Evolutionary conservation across 1,284 basidiomycete genomes (phyloP), one percentile per base, ranked within the genome.

Genomic region (Boletus semigastroideus): DNA sequence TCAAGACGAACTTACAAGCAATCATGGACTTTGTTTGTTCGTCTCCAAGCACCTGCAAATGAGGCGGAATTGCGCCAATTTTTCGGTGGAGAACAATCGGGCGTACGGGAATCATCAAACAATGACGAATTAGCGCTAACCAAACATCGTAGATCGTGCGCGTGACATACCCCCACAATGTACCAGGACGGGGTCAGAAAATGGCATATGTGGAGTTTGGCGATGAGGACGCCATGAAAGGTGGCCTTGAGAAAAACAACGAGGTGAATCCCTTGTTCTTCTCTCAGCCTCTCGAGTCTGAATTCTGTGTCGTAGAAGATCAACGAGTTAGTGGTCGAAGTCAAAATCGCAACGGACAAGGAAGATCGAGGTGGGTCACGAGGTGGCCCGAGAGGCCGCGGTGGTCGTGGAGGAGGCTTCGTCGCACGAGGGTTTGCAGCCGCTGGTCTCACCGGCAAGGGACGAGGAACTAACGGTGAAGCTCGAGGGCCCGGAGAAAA

Each of bases 131-230:
- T 45, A 34, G 59, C 16, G 41, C 51, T 56, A 25, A 57, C 42
- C 33, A 44, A 9, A 27, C 2, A 13, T 33, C 54, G 6, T 56
- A 93, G 87, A 88, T 94, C 62, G 85, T 81, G 31, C 78, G 80
- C 50, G 78, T 94, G 56, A 81, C 82, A 60, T 80, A 90, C 58
- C 87, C 87, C 1, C 60, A 69, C 38, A 56, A 54, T 45, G 75
- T 70, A 54, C 61, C 72, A 7, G 78, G 79, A 25, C 79, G 80
- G 51, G 73, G 57, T 51, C 71, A 75, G 59, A 84, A 76, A 59
- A 74, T 89, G 52, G 89, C 83, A 1, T 95, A 93, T 62, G 82
- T 94, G 53, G 93, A 95, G 67, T 95, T 94, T 69, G 86, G 81
- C 8, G 87, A 88, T 61, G 91, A 94, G 63, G 87, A 86, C 42